Base-by-base conservation (phyloP, 345 rosid genomes). In the Hypericum androsaemum region DNA sequence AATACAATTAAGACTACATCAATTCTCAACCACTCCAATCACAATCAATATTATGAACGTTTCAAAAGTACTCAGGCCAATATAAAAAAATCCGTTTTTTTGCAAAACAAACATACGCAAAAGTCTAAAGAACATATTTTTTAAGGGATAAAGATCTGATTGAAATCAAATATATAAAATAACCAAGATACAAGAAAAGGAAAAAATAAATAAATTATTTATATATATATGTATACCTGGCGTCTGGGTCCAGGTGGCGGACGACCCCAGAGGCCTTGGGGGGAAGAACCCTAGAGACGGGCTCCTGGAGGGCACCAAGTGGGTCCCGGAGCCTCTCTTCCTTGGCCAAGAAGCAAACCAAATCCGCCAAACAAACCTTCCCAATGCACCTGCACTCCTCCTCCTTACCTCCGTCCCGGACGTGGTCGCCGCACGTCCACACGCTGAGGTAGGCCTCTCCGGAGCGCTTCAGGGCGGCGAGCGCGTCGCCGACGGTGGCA, bases 361-460 rank as follows among this genome's bases (percentile, higher is more conserved):
- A 64, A 50, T 88, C 90, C 16, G 66, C 81, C 73, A 77, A 61
- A 51, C 82, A 82, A 47, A 88, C 72, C 64, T 82, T 88, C 11
- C 96, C 83, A 5, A 82, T 45, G 59, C 96, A 88, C 11, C 47
- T 50, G 47, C 94, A 84, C 8, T 62, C 64, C 16, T 44, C 46
- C 32, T 22, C 32, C 32, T 22, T 1, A 22, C 32, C 32, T n/a
- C n/a, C n/a, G n/a, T n/a, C 6, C 15, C 37, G 12, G 52, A 9
- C 43, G 12, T 14, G 54, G 15, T 70, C 72, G 44, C 69, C 61
- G 56, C 94, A 84, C 73, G 45, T 73, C 89, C 89, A 82, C 2
- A 82, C 69, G 53, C 89, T 73, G 36, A 82, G 10, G 52, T 50
- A 68, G 28, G 45, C 42, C 40, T 77, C 86, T 9, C 63, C 79